Evolutionary conservation across 164 flowering plant genomes (phyloP).

Genomic region (Brasenia schreberi): DNA sequence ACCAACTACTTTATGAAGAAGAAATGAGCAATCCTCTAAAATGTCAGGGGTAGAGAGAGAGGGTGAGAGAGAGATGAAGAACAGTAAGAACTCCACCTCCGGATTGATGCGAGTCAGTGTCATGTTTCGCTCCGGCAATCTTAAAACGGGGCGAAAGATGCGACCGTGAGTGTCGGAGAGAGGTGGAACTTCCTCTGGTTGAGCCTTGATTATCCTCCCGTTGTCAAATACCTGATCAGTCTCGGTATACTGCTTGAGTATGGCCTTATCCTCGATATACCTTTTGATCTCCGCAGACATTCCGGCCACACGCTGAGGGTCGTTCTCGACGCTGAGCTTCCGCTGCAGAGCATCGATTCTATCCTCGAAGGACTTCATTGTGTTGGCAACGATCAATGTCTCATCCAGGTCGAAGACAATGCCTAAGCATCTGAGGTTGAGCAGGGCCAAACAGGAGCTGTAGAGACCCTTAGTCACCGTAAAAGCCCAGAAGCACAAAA

Average conservation of each 20-base stretch:
- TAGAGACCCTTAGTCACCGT: slow-evolving; percentile 54
- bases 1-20: no score
- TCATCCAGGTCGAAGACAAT: slow-evolving; percentile 98
- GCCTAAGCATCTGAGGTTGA: slow-evolving; percentile 68
- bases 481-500: slow-evolving; percentile 87
- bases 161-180: slow-evolving; percentile 37
- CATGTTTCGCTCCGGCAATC: slow-evolving; percentile 73
- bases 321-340: slow-evolving; percentile 58
- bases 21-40: no score
- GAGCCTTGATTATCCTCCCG: slow-evolving; percentile 47
- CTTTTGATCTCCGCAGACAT: slow-evolving; percentile 83
- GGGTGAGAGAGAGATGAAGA: no score
- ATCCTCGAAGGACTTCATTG: slow-evolving; percentile 94
- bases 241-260: slow-evolving; percentile 77
- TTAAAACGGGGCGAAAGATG: slow-evolving; percentile 62
- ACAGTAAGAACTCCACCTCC: slow-evolving; percentile 41
- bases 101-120: slow-evolving; percentile 97
- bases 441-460: slow-evolving; percentile 49
- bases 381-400: slow-evolving; percentile 94
- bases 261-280: slow-evolving; percentile 57
- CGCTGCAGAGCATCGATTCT: slow-evolving; percentile 58
- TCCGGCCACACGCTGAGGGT: slow-evolving; percentile 40
- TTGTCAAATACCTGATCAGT: slow-evolving; percentile 58
- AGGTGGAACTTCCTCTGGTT: slow-evolving; percentile 58
- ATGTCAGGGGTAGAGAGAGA: no score